phyloP scores from a whole-genome alignment of 2,329 filamentous ascomycete species.

The Alternaria arbusti region DNA sequence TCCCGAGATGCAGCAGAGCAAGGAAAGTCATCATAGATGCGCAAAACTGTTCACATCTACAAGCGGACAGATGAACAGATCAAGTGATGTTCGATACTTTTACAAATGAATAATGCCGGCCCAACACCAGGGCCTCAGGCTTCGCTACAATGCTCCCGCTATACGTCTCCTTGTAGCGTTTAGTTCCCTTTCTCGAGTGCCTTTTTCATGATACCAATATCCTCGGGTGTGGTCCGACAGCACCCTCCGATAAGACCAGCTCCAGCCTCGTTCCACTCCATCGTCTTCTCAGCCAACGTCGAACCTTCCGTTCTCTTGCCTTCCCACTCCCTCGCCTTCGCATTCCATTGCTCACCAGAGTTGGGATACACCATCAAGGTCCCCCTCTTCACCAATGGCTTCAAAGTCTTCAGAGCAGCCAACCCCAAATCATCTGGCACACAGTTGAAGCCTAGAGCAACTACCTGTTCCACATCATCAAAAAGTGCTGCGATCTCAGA shows the following conservation, averaged over 20 bases:
- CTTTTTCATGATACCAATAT: slow-evolving; percentile 46
- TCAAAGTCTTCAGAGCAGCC: slow-evolving; percentile 42
- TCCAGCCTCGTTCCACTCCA: slow-evolving; percentile 45
- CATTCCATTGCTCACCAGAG: slow-evolving; percentile 56
- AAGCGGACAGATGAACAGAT: not conserved
- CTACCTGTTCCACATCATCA: slow-evolving; percentile 37
- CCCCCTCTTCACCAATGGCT: slow-evolving; percentile 34
- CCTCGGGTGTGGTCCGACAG: slow-evolving; percentile 53
- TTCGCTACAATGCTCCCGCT: not conserved
- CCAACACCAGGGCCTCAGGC: not conserved
- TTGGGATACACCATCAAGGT: slow-evolving; percentile 54
- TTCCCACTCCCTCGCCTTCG: slow-evolving; percentile 46
- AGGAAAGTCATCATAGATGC: not conserved
- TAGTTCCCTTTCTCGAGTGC: slow-evolving; percentile 14
- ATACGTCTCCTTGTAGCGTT: not conserved
- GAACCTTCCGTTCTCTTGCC: slow-evolving; percentile 32
- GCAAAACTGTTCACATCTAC: not conserved
- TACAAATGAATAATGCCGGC: not conserved
- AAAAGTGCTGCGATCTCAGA: slow-evolving; percentile 40
- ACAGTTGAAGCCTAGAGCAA: slow-evolving; percentile 57
- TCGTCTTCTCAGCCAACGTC: slow-evolving; percentile 35
- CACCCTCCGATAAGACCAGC: slow-evolving; percentile 56
- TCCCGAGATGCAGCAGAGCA: not conserved
- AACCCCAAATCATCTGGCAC: slow-evolving; percentile 45
- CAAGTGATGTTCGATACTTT: not conserved